Evolutionary conservation across 2,329 filamentous ascomycete species (phyloP).

Genomic region (Aureobasidium sp.): DNA sequence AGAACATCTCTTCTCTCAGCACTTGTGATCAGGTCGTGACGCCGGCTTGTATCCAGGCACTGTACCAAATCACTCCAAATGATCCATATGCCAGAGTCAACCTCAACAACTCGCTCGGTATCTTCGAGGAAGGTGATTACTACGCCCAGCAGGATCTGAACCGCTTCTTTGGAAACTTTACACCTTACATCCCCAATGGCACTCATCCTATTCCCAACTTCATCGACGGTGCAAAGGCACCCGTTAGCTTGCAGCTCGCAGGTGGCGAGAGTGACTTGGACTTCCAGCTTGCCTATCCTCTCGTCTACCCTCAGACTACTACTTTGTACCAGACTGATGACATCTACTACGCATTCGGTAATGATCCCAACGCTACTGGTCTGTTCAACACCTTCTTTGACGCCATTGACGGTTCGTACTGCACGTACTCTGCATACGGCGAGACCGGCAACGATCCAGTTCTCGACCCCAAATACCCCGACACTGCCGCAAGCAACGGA

Average conservation of each 20-base stretch:
- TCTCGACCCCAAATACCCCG: conserved; percentile 46
- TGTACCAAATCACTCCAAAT: conserved; percentile 22
- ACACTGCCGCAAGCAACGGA: conserved; percentile 20
- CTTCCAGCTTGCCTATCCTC: conserved; percentile 42
- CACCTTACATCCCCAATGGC: conserved; percentile 20
- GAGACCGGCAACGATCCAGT: conserved; percentile 42
- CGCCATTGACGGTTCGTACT: conserved; percentile 49
- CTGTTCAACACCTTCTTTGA: conserved; percentile 44
- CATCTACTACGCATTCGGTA: conserved; percentile 23
- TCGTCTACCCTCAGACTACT: conserved; percentile 46
- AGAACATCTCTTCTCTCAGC: conserved; percentile 15
- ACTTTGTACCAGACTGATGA: conserved; percentile 45
- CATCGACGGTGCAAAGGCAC: conserved; percentile 22
- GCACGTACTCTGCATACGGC: conserved; percentile 39
- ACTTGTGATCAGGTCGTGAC: conserved; percentile 21
- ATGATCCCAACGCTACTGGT: conserved; percentile 35
- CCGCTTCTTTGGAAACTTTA: conserved; percentile 33
- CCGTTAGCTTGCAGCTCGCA: conserved; percentile 21
- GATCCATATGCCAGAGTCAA: conserved; percentile 17
- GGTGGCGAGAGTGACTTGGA: conserved; percentile 43
- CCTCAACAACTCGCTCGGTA: conserved; percentile 29
- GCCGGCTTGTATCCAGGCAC: conserved; percentile 21
- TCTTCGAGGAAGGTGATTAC: conserved; percentile 39
- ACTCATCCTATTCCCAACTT: conserved; percentile 25
- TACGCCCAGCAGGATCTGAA: conserved; percentile 41